Base-by-base conservation (phyloP, 257 asterid genomes). In the Fraxinus americana region DNA sequence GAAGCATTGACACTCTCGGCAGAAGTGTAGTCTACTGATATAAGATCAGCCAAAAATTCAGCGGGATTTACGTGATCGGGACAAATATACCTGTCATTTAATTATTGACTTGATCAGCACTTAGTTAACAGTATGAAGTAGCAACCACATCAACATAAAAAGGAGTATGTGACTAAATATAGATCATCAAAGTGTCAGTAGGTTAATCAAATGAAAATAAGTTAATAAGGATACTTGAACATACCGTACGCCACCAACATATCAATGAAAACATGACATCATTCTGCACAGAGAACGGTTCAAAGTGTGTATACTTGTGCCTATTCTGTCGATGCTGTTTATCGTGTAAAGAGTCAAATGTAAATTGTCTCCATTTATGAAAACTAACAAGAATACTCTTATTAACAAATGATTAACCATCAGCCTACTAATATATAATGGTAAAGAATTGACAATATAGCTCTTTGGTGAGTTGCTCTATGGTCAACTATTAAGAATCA, bases 31-130 rank as follows among this genome's bases (percentile, higher is more conserved):
- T 95, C 98, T 39, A 95, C 88, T 73, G 99, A 93, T 83, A 95
- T 95, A 71, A 95, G 97, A 89, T 95, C 99, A 12, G 99, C 99
- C 90, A 95, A 88, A 88, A 93, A 95, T 84, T 95, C 99, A 21
- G 99, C 99, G 23, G 98, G 99, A 86, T 95, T 95, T 59, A 85
- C 97, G 84, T 93, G 93, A 83, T 90, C 98, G 16, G 97, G 97
- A 81, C 99, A 95, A 69, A 80, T 73, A 82, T 89, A 90, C 97
- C 99, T 95, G 92, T 25, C 78, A 80, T 72, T 81, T 78, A 74
- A 77, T 32, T 43, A 73, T 81, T 78, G 23, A 77, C 82, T 61
- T 74, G 70, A 50, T 69, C 63, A 76, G 77, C 65, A 63, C 45
- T 71, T 75, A 61, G 67, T 72, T 76, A 74, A 79, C 4, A 65